Evolutionary conservation across 352 stramenopile species (phyloP).

Genomic region (Globisporangium viniferum): DNA sequence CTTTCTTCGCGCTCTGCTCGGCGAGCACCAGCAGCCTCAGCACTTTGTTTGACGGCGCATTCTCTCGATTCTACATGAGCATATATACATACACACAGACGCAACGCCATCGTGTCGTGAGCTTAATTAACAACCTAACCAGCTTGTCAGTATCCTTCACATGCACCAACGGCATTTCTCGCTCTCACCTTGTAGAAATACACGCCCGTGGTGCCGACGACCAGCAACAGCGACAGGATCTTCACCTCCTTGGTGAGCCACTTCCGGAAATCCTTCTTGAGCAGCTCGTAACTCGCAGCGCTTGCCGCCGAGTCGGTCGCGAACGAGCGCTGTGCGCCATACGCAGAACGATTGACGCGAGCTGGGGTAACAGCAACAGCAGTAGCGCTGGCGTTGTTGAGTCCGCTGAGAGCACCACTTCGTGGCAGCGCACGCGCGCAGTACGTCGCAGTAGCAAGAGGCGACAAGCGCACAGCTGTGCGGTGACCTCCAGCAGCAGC

Average conservation of each 20-base stretch:
- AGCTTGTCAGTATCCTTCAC: neutral
- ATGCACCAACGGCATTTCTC: neutral
- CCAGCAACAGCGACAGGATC: slow-evolving; percentile 44
- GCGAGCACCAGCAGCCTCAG: slow-evolving; percentile 46
- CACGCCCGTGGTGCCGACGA: slow-evolving; percentile 44
- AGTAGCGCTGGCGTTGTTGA: neutral
- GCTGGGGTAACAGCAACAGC: neutral
- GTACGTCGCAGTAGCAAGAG: neutral
- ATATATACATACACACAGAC: neutral
- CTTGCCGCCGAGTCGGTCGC: slow-evolving; percentile 7
- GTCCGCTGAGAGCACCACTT: neutral
- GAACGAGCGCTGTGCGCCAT: neutral
- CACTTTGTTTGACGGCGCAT: slow-evolving; percentile 52
- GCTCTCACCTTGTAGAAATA: slow-evolving; percentile 59
- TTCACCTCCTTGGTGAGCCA: slow-evolving; percentile 53
- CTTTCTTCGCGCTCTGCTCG: slow-evolving; percentile 38
- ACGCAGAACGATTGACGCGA: neutral
- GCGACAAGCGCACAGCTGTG: neutral
- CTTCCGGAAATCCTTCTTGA: slow-evolving; percentile 64
- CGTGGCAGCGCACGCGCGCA: neutral
- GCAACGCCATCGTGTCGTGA: neutral
- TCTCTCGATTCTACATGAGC: slow-evolving; percentile 48
- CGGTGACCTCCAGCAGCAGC: neutral
- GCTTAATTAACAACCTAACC: neutral
- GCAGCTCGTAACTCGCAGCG: slow-evolving; percentile 27